Percentiles rank a stretch among this genome's conserved stretches.
Evolutionary conservation across 495 filamentous ascomycete genomes (phyloP).

Genomic region (Penicillium coprophilum): DNA sequence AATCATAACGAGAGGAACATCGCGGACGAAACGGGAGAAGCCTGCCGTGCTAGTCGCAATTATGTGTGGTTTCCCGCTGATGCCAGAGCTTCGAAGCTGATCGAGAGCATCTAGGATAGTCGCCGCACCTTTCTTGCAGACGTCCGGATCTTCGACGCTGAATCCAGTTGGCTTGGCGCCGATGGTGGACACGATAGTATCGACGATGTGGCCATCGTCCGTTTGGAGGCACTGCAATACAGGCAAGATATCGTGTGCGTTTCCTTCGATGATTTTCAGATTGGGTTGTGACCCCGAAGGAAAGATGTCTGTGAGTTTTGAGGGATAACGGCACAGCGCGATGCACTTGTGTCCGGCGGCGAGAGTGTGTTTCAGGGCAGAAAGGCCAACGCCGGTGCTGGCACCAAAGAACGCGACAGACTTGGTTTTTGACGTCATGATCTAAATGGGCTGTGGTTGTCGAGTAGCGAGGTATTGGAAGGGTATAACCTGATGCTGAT

Average conservation of each 20-base stretch:
- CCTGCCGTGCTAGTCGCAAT: conserved; percentile 56
- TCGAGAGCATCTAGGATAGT: conserved; percentile 48
- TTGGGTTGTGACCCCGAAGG: conserved; percentile 31
- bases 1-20: conserved; percentile 50
- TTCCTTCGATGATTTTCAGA: conserved; percentile 52
- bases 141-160: conserved; percentile 53
- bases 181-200: conserved; percentile 35
- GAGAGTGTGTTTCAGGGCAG: conserved; percentile 51
- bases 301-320: conserved; percentile 55
- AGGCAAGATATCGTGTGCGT: conserved; percentile 46
- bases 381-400: conserved; percentile 48
- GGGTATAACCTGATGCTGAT: background rate
- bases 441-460: background rate
- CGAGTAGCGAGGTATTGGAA: background rate
- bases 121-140: conserved; percentile 53
- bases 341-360: conserved; percentile 47
- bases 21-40: conserved; percentile 43
- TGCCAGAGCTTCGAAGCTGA: conserved; percentile 20
- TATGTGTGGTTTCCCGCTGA: conserved; percentile 41
- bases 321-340: conserved; percentile 60
- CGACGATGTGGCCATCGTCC: conserved; percentile 24
- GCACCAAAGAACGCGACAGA: conserved; percentile 52
- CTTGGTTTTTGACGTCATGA: conserved; percentile 21
- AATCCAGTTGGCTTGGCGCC: conserved; percentile 30
- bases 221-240: conserved; percentile 39